Evolutionary conservation across 2,329 filamentous ascomycete species (phyloP), one percentile per base, ranked within the genome.

Genomic region (Penicillium sp.): DNA sequence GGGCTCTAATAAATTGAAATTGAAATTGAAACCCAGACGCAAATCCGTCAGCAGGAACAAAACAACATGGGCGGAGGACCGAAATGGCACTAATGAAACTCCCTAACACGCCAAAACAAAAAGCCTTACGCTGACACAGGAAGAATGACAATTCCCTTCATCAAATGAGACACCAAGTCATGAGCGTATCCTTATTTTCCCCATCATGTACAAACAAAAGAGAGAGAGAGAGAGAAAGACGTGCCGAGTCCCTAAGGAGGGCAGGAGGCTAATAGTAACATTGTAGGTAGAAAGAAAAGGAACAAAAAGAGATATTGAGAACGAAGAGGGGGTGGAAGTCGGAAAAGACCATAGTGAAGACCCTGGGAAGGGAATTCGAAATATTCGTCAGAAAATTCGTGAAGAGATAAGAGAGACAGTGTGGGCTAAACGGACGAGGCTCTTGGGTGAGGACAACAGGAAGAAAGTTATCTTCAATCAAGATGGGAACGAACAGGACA

Each of bases 141-240:
- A 46, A 31, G 48, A 52, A 48, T 47, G 54, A 56, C 32, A 43
- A 48, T 52, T 44, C 39, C 43, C 16, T 34, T 32, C 48, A 29
- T 52, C 21, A 36, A 51, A 51, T 18, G 43, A 51, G 36, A 47
- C 49, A 48, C 14, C 44, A 43, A 59, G 64, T 63, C 61, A 61
- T 67, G 62, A 61, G 53, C 47, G 54, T 55, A 49, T 57, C 52
- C 56, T 55, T 55, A 47, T 57, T 67, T 65, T 61, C 63, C 62
- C 57, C 59, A 63, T 57, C 60, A 70, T 68, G 62, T 67, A 65
- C 68, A 67, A 57, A 55, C 51, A 59, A 63, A 60, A 58, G 49
- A 54, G 53, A 52, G 54, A 53, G 44, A n/a, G 16, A 21, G 38
- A 40, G 38, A 18, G 34, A 36, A 7, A 62, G 54, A 55, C 29